Percentiles rank a stretch among this genome's conserved stretches.
Conservation (phyloP, 2,329 filamentous ascomycete species). For the Waltergamsia citrina region DNA sequence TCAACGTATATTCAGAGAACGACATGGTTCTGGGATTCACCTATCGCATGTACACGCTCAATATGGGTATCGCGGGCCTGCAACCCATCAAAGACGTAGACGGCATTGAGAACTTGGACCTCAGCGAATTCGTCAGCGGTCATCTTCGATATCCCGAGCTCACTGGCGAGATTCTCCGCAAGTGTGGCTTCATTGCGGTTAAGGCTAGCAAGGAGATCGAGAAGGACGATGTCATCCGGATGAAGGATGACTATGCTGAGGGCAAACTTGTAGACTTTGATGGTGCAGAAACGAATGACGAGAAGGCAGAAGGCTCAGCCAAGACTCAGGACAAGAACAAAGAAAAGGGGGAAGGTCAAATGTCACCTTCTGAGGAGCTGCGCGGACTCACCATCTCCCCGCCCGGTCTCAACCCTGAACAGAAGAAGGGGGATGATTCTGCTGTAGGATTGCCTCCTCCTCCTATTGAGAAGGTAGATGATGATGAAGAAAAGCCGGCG, state of each 20-base stretch:
- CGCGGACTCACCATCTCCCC: slow-evolving; percentile 17
- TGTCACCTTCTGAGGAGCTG: slow-evolving; percentile 16
- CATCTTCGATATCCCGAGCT: slow-evolving; percentile 43
- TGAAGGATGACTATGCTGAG: slow-evolving; percentile 27
- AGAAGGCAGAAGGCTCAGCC: not conserved
- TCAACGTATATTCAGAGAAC: slow-evolving; percentile 83
- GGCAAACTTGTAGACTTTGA: slow-evolving; percentile 12
- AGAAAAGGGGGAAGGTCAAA: slow-evolving; percentile 2
- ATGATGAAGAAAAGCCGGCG: not conserved
- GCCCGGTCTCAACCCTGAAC: slow-evolving; percentile 3
- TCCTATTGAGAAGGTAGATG: too few relatives aligned
- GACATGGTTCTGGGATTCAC: slow-evolving; percentile 83
- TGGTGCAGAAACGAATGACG: not conserved
- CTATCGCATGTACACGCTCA: slow-evolving; percentile 75
- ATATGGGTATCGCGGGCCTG: slow-evolving; percentile 75
- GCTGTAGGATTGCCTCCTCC: too few relatives aligned
- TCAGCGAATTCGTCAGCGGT: slow-evolving; percentile 42
- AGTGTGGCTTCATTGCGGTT: slow-evolving; percentile 40
- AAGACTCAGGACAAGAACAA: not conserved
- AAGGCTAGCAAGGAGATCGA: slow-evolving; percentile 35
- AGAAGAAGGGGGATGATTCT: too few relatives aligned
- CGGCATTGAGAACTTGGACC: slow-evolving; percentile 50
- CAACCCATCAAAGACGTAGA: slow-evolving; percentile 60
- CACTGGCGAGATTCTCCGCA: slow-evolving; percentile 39
- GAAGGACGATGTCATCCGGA: slow-evolving; percentile 39